A percentile compares a stretch with the other conserved stretches of the same genome.
These are phyloP conservation scores for Clavariopsis aquatica DNA, from an alignment of 495 filamentous ascomycete species.

Conservation along the genomic window DNA sequence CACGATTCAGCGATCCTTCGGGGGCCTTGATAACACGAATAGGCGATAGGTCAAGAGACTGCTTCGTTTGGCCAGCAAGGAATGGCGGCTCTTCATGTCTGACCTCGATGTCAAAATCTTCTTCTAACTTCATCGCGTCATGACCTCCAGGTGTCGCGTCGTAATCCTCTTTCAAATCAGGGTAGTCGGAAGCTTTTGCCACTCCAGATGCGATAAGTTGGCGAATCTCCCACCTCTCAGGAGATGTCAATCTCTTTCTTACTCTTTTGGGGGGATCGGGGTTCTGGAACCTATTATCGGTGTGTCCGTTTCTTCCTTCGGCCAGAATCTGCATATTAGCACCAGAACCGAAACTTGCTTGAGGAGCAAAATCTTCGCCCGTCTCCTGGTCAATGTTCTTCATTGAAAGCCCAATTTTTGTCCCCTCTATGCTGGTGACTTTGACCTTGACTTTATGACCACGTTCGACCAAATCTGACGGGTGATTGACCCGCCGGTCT, in stretches of 20 bases:
- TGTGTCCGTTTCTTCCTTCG: background rate
- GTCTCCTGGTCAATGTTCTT: slow-evolving; percentile 1
- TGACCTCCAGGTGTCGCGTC: background rate
- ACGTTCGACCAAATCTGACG: background rate
- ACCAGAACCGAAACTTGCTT: slow-evolving; percentile 1
- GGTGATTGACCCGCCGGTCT: slow-evolving; percentile 2
- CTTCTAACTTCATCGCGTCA: slow-evolving; percentile 1
- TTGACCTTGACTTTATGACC: background rate
- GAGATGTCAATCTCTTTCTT: slow-evolving; percentile 1
- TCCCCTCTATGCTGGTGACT: background rate
- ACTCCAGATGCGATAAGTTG: background rate
- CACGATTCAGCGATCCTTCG: background rate
- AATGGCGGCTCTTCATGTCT: background rate
- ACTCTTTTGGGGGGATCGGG: background rate
- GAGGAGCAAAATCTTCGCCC: background rate
- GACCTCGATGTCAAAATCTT: background rate
- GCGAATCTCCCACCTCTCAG: slow-evolving; percentile 2
- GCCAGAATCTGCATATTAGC: background rate
- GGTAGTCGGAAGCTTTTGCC: background rate
- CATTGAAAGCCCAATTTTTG: background rate
- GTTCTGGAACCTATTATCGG: background rate
- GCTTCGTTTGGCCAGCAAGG: background rate
- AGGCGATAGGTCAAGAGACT: background rate
- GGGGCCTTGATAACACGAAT: background rate
- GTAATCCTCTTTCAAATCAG: slow-evolving; percentile 2